Base-by-base conservation (phyloP, 2,329 filamentous ascomycete species). In the Myriosclerotinia curreyana region DNA sequence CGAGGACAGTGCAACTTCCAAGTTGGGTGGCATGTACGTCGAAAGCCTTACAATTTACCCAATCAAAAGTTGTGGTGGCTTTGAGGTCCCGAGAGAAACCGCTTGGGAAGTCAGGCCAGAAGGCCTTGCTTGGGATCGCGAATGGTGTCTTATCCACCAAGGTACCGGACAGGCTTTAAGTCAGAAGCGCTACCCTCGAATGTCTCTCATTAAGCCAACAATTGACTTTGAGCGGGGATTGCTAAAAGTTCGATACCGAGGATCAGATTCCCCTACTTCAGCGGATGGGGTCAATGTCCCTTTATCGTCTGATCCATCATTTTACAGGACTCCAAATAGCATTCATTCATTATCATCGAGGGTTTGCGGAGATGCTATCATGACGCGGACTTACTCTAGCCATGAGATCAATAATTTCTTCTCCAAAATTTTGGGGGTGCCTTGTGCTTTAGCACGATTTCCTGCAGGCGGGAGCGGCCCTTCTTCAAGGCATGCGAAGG, bases 81-180 rank as follows among this genome's bases (percentile, higher is more conserved):
- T 89, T 74, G 79, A 79, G 44, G 81, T 98, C 38, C 88, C 92
- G 1, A 67, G 77, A 0, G 82, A 79, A 2, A 78, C 78, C 9
- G 73, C 80, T 17, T 99, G 95, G 95, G 86, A 90, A 70, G 82
- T 98, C 25, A 85, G 84, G 63, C 80, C 83, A 9, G 92, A 97
- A 77, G 95, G 95, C 0, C 80, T 99, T 2, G 89, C 87, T 11
- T 98, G 94, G 92, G 95, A 99, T 75, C 84, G 95, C 66, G 94
- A 98, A 78, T 99, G 95, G 94, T 98, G 94, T 76, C 79, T 99
- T 25, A 82, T 99, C 17, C 93, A 97, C 74, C 84, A 87, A 72
- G 92, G 91, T 51, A 96, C 93, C 1, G 90, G 91, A 0, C 86
- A 88, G 70, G 92, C 89, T 7, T 79, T 99, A 62, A 96, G 86